Evolutionary conservation across 192 early-diverging fungal genomes (phyloP), one percentile per base, ranked within the genome.

Genomic region (Spizellomyces punctatus): DNA sequence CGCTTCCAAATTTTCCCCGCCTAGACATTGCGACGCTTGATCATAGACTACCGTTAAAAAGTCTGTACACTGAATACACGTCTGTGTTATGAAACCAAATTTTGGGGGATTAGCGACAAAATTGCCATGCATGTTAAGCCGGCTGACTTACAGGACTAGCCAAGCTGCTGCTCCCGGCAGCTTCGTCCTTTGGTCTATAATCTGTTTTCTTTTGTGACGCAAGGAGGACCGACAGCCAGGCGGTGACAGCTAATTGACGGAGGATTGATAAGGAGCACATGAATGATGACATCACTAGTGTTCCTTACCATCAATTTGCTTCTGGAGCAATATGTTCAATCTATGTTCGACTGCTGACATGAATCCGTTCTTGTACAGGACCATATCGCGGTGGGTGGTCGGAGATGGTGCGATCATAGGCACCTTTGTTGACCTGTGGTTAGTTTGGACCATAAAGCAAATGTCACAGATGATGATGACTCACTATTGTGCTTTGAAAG

Each of bases 141-240:
- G n/a, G 7, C 7, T 56, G 54, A 56, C 54, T 36, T 44, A 85
- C 73, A 54, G 66, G 49, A 41, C 79, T 79, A 36, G 80, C 68
- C 10, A 62, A 43, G 7, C 48, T 78, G 19, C 61, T 67, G 21
- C 64, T 41, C 6, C 88, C 82, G 36, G 89, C 83, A 67, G 90
- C 88, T 52, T 95, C 96, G 66, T 98, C 96, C 69, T 91, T 93
- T 17, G 95, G 93, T 47, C 88, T 87, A 72, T 93, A 99, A 69
- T 99, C 97, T n/a, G 83, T 80, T 60, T 91, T 91, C 72, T 92
- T 94, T 76, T 98, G 97, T 71, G 86, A 86, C 21, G 78, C 66
- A 22, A 99, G 82, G 6, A 92, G 74, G 5, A 82, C 74, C 46
- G 78, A 78, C 43, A 98, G 77, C 89, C 91, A 93, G 46, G 86